Base-by-base conservation (phyloP, 148 eudicot species). In the Dianthus caryophyllus region DNA sequence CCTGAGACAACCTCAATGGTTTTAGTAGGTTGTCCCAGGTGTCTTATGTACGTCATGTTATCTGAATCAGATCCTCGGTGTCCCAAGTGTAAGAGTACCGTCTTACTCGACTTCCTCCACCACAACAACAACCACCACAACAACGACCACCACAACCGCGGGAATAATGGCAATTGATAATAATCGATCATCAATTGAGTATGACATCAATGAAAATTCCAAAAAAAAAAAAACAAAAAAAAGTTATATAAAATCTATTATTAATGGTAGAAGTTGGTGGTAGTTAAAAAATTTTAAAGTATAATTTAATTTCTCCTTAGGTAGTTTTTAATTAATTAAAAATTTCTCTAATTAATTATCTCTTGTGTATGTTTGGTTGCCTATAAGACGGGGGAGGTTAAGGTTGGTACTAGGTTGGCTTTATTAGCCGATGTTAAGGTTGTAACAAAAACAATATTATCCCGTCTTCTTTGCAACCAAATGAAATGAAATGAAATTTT, bases 401-500 rank as follows among this genome's bases (percentile, higher is more conserved):
- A 27, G 64, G 46, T 52, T 63, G 66, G 66, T 14, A 12, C 72
- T 65, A 15, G 38, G 46, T 43, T 31, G 3, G 18, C 47, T 7
- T 41, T 4, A 43, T 51, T 15, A 25, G 49, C 54, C 24, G 26
- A n/a, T 17, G 58, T 44, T 33, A 17, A 60, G 46, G 46, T 43
- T 59, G 44, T 36, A 60, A 57, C 61, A 30, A 33, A 38, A 38
- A 31, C 15, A 47, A 29, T 50, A 31, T 48, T 38, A 43, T 73
- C 70, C 78, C 83, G 83, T 80, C 83, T 80, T 80, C 77, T 80
- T 55, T 70, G 83, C 83, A 80, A 80, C 83, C 83, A 77, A 76
- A 80, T 61, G 66, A 50, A 54, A 71, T 61, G 39, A 31, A 43
- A 69, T 30, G 38, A 58, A 46, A 13, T 17, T 57, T 31, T 54